Percentiles rank a stretch among this genome's conserved stretches.
These are phyloP conservation scores for Fusarium aywerte DNA, from an alignment of 2,329 filamentous ascomycete genomes.

Conservation along the genomic window DNA sequence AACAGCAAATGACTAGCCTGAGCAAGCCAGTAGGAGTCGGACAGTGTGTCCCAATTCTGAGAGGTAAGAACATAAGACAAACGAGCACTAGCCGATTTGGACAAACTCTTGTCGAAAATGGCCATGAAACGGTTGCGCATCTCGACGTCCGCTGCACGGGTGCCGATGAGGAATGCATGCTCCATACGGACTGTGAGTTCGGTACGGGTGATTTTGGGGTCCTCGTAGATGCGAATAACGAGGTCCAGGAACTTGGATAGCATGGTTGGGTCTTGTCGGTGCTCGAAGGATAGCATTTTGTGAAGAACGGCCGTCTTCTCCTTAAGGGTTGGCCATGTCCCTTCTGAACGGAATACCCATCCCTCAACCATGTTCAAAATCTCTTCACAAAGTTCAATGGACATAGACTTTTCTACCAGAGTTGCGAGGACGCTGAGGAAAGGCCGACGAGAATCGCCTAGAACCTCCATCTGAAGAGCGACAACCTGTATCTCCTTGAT, in stretches of 20 bases:
- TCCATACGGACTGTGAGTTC: conserved; percentile 98
- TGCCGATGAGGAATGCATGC: conserved; percentile 96
- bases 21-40: conserved; percentile 95
- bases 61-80: conserved; percentile 88
- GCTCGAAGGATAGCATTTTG: conserved; percentile 98
- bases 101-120: conserved; percentile 94
- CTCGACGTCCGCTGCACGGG: conserved; percentile 89
- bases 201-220: conserved; percentile 92
- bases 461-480: conserved; percentile 88
- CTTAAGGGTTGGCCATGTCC: conserved; percentile 96
- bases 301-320: conserved; percentile 99
- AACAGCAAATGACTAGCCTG: conserved; percentile 95
- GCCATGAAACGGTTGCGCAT: conserved; percentile 97
- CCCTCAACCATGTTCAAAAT: conserved; percentile 92
- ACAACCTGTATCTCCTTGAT: conserved; percentile 96
- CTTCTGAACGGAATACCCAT: conserved; percentile 96
- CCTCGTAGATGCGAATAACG: conserved; percentile 97
- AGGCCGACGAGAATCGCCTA: conserved; percentile 89
- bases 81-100: conserved; percentile 89
- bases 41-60: conserved; percentile 97
- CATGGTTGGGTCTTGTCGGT: conserved; percentile 82
- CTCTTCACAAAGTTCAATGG: conserved; percentile 87
- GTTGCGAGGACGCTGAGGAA: conserved; percentile 96
- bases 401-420: conserved; percentile 93
- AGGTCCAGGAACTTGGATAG: conserved; percentile 94